Percentiles rank a stretch among this genome's conserved stretches.
phyloP scores from a whole-genome alignment of 108 stramenopile genomes.

The Skeletonema tropicum region DNA sequence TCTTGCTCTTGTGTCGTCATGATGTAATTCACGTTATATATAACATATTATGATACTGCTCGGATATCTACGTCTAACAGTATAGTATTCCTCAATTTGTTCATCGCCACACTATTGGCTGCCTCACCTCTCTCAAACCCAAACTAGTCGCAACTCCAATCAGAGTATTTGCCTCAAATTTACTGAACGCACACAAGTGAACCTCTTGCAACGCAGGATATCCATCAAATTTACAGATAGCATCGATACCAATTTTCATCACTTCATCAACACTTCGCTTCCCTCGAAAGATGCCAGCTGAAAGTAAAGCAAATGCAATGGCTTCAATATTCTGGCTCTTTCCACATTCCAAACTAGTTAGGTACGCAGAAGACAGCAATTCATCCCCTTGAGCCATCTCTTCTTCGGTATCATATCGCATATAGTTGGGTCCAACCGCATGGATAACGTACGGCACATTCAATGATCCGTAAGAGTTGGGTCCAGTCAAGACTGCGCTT shows the following conservation, averaged over 20 bases:
- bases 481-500: conserved; percentile 70
- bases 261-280: conserved; percentile 52
- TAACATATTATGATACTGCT: background rate
- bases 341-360: conserved; percentile 43
- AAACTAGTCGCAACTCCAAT: conserved; percentile 27
- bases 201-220: conserved; percentile 55
- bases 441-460: conserved; percentile 70
- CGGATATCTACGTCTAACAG: background rate
- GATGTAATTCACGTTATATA: too few species aligned
- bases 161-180: conserved; percentile 35
- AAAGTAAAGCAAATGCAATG: conserved; percentile 74
- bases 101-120: background rate
- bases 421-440: conserved; percentile 90
- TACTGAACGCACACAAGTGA: conserved; percentile 52
- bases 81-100: background rate
- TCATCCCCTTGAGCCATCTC: conserved; percentile 35
- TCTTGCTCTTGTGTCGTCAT: too few species aligned
- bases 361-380: conserved; percentile 61
- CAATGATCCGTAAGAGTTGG: conserved; percentile 59
- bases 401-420: conserved; percentile 15
- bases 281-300: conserved; percentile 81
- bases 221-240: conserved; percentile 55
- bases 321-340: conserved; percentile 52
- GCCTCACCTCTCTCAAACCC: conserved; percentile 17
- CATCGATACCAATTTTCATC: conserved; percentile 60